Evolutionary conservation across 805 yeast species (phyloP).

Genomic region (Jamesozyma lodderae): DNA sequence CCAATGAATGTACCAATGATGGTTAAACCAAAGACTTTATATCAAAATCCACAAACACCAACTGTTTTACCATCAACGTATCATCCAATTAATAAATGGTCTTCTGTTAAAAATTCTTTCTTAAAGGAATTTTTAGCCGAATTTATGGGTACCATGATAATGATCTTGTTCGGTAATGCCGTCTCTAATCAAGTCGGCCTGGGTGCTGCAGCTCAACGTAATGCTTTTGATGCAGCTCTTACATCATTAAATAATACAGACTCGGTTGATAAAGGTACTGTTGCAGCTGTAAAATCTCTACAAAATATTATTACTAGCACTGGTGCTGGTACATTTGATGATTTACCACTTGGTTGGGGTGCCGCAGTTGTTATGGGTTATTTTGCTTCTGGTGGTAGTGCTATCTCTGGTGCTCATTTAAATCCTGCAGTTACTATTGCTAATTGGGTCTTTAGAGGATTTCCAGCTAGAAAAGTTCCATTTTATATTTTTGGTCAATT

Average conservation of each 20-base stretch:
- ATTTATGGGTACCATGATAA: slow-evolving; percentile 40
- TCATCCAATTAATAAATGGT: slow-evolving; percentile 31
- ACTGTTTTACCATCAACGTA: slow-evolving; percentile 31
- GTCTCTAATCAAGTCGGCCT: slow-evolving; percentile 38
- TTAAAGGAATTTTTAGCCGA: slow-evolving; percentile 44
- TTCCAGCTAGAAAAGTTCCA: slow-evolving; percentile 42
- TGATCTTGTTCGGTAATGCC: slow-evolving; percentile 41
- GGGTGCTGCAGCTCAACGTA: slow-evolving; percentile 25
- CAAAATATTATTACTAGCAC: slow-evolving; percentile 8
- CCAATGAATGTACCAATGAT: slow-evolving; percentile 21
- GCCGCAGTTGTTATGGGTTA: slow-evolving; percentile 46
- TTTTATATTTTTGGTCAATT: slow-evolving; percentile 39
- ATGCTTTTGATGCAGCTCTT: slow-evolving; percentile 5
- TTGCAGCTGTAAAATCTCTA: slow-evolving; percentile 5
- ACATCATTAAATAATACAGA: slow-evolving; percentile 1
- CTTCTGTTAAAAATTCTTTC: slow-evolving; percentile 27
- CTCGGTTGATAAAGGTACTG: slow-evolving; percentile 4
- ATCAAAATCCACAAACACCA: slow-evolving; percentile 32
- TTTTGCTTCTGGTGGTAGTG: slow-evolving; percentile 41
- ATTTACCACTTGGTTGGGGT: slow-evolving; percentile 44
- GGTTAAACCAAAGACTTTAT: slow-evolving; percentile 31
- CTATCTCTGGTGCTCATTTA: slow-evolving; percentile 48
- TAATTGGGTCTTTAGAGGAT: slow-evolving; percentile 41
- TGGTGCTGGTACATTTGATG: slow-evolving; percentile 34
- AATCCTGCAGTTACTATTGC: slow-evolving; percentile 45